A percentile compares a stretch with the other conserved stretches of the same genome.
These are phyloP conservation scores for Bipolaris victoriae DNA, from an alignment of 2,329 filamentous ascomycete species.

Conservation along the genomic window DNA sequence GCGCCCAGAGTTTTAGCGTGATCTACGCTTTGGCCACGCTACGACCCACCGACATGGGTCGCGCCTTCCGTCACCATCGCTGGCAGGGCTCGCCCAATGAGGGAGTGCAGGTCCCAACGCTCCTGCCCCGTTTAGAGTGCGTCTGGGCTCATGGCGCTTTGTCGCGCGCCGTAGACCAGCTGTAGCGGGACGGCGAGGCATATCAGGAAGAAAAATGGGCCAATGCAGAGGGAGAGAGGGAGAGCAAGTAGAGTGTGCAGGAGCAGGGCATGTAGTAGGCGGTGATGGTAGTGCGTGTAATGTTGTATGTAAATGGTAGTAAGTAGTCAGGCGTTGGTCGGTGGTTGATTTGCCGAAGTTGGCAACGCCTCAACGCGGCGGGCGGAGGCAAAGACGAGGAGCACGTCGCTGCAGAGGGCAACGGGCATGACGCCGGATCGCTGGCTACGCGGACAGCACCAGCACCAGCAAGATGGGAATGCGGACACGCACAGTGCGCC, in stretches of 20 bases:
- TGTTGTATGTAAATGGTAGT: background rate
- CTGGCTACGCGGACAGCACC: background rate
- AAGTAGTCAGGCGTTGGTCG: background rate
- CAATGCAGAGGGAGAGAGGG: background rate
- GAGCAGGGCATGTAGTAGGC: background rate
- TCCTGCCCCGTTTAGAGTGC: conserved; percentile 16
- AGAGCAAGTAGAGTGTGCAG: background rate
- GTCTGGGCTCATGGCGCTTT: conserved; percentile 12
- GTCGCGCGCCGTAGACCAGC: conserved; percentile 3
- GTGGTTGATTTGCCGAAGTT: conserved; percentile 24
- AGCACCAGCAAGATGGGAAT: background rate
- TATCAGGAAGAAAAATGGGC: background rate
- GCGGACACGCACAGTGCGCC: background rate
- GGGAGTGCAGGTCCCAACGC: conserved; percentile 14
- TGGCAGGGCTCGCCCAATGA: conserved; percentile 28
- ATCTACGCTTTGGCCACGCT: conserved; percentile 20
- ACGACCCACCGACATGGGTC: conserved; percentile 24
- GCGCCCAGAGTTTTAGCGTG: conserved; percentile 31
- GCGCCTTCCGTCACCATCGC: conserved; percentile 31
- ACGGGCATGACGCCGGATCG: conserved; percentile 9
- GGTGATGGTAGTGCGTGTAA: conserved; percentile 1
- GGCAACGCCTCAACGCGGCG: conserved; percentile 23
- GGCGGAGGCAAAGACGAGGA: conserved; percentile 18
- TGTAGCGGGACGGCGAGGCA: background rate
- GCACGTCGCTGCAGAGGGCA: conserved; percentile 10